Evolutionary conservation across 768 basidiomycete species (phyloP).

Genomic region (Tylopilus intermedius): DNA sequence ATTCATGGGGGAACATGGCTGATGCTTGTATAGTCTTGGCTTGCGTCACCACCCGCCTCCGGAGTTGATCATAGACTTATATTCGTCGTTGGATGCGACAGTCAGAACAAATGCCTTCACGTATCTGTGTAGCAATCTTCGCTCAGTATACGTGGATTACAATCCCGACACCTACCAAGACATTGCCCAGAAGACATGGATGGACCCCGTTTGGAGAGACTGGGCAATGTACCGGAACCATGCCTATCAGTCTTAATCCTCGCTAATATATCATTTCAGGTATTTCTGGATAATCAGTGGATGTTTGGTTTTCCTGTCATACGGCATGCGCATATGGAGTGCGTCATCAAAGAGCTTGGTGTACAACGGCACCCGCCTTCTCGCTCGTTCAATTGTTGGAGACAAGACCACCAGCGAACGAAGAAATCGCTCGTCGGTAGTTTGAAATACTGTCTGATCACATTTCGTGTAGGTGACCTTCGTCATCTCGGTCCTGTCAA

Average conservation of each 20-base stretch:
- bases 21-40: background rate
- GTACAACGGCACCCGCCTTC: slow-evolving; percentile 64
- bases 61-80: background rate
- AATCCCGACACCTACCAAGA: background rate
- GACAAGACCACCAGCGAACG: slow-evolving; percentile 47
- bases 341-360: slow-evolving; percentile 56
- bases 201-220: background rate
- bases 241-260: slow-evolving; percentile 23
- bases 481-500: background rate
- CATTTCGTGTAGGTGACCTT: slow-evolving; percentile 42
- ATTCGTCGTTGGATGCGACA: background rate
- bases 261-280: background rate
- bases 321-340: slow-evolving; percentile 40
- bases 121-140: background rate
- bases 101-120: background rate
- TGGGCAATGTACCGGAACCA: background rate
- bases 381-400: slow-evolving; percentile 52
- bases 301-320: slow-evolving; percentile 70
- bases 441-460: slow-evolving; percentile 61
- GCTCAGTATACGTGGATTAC: background rate
- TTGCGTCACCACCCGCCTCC: background rate
- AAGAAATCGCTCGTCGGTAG: slow-evolving; percentile 52
- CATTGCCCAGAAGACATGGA: background rate
- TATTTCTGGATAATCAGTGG: slow-evolving; percentile 29
- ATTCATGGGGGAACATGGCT: slow-evolving; percentile 23